Base-by-base conservation (phyloP, 2,329 filamentous ascomycete genomes). In the Lecanicillium sp. region DNA sequence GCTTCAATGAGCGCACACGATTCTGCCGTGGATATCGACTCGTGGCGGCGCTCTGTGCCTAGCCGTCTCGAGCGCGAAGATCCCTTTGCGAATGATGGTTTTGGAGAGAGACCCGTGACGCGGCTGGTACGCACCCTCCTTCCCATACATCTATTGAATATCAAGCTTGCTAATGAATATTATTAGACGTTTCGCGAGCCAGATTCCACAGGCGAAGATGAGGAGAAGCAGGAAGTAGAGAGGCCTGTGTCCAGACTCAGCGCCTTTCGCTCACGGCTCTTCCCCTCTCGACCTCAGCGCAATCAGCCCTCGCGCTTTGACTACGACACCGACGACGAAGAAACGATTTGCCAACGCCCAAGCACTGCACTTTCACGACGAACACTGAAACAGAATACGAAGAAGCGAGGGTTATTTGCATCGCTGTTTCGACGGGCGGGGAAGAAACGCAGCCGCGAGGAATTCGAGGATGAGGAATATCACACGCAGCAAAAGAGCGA, bases 11-110 rank as follows among this genome's bases (percentile, higher is more conserved):
- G 19, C 33, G 27, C n/a, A 10, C 20, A 33, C n/a, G 44, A 37
- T 20, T 48, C 29, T 11, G 47, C 33, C 23, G 39, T 49, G 7
- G 47, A 53, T 8, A 60, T 67, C 44, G 57, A 65, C 32, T 56
- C 58, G 1, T 69, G 66, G 66, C 59, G 66, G 4, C 55, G 56
- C 23, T 61, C 60, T 11, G 60, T 69, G 19, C 66, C 66, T 11
- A 64, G 60, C 32, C 60, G 60, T 14, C 50, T 64, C 7, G 64
- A 68, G 14, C 57, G 65, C 19, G 57, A 62, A 4, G 62, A 67
- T 46, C 66, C 66, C 0, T 69, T 69, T 37, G 56, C 54, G 10
- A 59, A 60, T 8, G 64, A 68, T 40, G 60, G 59, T 0, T 67
- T 67, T 19, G 57, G 54, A 2, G 54, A 55, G 14, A 58, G 63